Conservation (phyloP, 306 rosid species). For the Abrus precatorius region DNA sequence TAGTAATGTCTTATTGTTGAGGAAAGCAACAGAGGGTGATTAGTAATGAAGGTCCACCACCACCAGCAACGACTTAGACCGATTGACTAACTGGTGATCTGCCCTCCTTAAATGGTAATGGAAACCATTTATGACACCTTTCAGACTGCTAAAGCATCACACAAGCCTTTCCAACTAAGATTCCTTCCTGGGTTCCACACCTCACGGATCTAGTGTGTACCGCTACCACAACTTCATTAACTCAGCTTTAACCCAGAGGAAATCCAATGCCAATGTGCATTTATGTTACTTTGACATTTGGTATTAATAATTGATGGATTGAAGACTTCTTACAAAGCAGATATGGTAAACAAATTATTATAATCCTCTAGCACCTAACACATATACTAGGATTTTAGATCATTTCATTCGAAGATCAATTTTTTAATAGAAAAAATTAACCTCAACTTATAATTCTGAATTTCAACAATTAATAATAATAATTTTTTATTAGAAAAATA, state of each 20-base stretch:
- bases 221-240: slow-evolving; percentile 31
- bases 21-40: background rate
- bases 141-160: slow-evolving; percentile 22
- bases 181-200: slow-evolving; percentile 7
- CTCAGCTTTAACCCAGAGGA: slow-evolving; percentile 22
- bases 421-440: too few relatives aligned
- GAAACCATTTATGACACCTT: slow-evolving; percentile 45
- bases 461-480: too few relatives aligned
- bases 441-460: too few relatives aligned
- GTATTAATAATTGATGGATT: slow-evolving; percentile 8
- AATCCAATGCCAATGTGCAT: slow-evolving; percentile 37
- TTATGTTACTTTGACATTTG: slow-evolving; percentile 14
- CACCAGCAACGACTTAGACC: slow-evolving; percentile 28
- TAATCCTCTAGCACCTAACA: slow-evolving; percentile 30
- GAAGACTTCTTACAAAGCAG: slow-evolving; percentile 30
- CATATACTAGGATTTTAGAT: too few relatives aligned
- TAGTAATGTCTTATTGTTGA: slow-evolving; percentile 6
- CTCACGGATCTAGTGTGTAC: slow-evolving; percentile 15
- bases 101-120: slow-evolving; percentile 36
- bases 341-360: slow-evolving; percentile 19
- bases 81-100: slow-evolving; percentile 38
- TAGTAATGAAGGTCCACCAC: slow-evolving; percentile 39
- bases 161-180: slow-evolving; percentile 36
- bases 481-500: too few relatives aligned
- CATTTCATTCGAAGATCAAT: too few relatives aligned